Percentiles rank a stretch among this genome's conserved stretches.
These are phyloP conservation scores for Neurospora sp. DNA, from an alignment of 2,329 filamentous ascomycete species.

Conservation along the genomic window DNA sequence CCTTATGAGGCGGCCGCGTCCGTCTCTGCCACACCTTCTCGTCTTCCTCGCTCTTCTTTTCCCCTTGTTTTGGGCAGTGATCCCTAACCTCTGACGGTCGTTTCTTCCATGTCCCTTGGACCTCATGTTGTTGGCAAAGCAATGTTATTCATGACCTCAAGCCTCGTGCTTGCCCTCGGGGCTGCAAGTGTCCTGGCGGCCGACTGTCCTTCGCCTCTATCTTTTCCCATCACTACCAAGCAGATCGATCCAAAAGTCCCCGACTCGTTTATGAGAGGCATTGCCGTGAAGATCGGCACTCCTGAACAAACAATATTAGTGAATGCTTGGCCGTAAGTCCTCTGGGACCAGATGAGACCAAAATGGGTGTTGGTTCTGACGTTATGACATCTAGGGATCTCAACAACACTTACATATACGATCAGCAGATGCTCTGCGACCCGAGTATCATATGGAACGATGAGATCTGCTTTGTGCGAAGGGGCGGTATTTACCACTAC, in stretches of 20 bases:
- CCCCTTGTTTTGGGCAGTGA: background rate
- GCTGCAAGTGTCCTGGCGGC: background rate
- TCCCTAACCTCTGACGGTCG: background rate
- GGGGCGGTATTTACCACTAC: constrained; percentile 15
- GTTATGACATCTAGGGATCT: constrained; percentile 18
- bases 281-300: constrained; percentile 18
- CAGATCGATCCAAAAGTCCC: constrained; percentile 16
- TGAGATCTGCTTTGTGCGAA: constrained; percentile 19
- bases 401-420: constrained; percentile 27
- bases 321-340: constrained; percentile 23
- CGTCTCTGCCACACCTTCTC: background rate
- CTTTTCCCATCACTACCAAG: constrained; percentile 15
- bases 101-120: background rate
- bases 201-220: constrained; percentile 2
- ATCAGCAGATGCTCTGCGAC: constrained; percentile 20
- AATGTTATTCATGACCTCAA: background rate
- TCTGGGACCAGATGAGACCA: background rate
- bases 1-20: background rate
- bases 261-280: constrained; percentile 21
- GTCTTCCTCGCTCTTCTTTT: background rate
- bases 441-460: constrained; percentile 20
- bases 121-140: background rate
- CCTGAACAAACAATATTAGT: constrained; percentile 21
- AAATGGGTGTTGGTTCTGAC: background rate
- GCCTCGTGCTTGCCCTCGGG: constrained; percentile 1